Evolutionary conservation across 2,329 filamentous ascomycete species (phyloP), one percentile per base, ranked within the genome.

Genomic region (Cladophialophora chaetospira): DNA sequence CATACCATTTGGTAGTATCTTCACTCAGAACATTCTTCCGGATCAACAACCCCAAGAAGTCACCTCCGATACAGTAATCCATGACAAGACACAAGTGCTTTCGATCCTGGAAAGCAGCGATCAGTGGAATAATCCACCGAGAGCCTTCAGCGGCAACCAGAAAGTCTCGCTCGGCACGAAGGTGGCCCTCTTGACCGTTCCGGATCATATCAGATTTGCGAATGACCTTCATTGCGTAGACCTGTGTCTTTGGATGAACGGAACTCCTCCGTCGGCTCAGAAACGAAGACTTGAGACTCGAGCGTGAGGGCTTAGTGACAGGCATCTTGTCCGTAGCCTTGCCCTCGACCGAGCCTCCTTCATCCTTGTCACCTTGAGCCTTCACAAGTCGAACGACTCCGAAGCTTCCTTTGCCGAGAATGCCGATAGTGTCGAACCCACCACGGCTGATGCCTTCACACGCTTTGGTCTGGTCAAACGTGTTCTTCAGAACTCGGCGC

Each of bases 141-240:
- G 91, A 95, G n/a, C 86, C 88, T 69, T 94, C 89, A 1, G 91
- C 92, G 4, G 88, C 85, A 23, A 96, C 91, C 5, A 99, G 80
- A 63, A 97, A 95, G 67, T 97, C 94, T 63, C 93, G 80, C 70
- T 99, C 93, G 0, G 92, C 93, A 31, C 91, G 85, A 17, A 99
- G 73, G 73, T 97, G 94, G 0, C 90, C 93, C 72, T 97, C 93
- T 74, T 97, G 94, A 61, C 88, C 88, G 58, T 91, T 94, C 10
- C 87, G 85, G 53, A 97, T 80, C 92, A 97, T 97, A 54, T 91
- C 86, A 0, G 90, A 90, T 70, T 99, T 99, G 56, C 88, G 86
- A 64, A 97, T 97, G 28, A 96, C 89, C 70, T 97, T 97, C 93
- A 97, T 97, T 11, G 94, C 94, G 70, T 88, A 97, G 0, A 96